These are phyloP conservation scores for Rosa chinensis DNA, from an alignment of 306 rosid species.

Conservation along the genomic window DNA sequence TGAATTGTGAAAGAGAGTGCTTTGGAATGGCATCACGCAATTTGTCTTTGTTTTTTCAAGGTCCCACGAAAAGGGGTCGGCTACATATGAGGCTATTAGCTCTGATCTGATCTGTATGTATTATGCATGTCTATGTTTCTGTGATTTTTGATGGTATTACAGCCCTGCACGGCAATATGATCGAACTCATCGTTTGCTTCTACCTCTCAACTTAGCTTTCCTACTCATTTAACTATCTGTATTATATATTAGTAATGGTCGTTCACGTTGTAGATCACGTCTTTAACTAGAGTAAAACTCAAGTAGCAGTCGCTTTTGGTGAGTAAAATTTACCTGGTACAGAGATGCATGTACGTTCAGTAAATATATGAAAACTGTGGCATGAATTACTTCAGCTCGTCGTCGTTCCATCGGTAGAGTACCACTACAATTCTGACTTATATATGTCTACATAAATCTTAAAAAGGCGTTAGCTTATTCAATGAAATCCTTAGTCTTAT, in stretches of 20 bases:
- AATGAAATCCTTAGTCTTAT: no score
- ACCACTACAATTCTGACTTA: neutral
- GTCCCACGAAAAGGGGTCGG: constrained; percentile 51
- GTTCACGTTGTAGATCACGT: constrained; percentile 24
- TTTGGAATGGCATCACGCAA: constrained; percentile 63
- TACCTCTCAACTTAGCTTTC: constrained; percentile 38
- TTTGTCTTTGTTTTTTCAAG: constrained; percentile 47
- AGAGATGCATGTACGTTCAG: neutral
- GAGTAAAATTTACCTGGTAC: neutral
- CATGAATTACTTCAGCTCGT: no score
- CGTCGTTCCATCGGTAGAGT: no score
- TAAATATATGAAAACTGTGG: neutral
- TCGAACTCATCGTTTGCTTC: constrained; percentile 49
- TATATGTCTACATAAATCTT: no score
- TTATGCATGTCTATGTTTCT: neutral
- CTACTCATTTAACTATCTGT: constrained; percentile 11
- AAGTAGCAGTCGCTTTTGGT: neutral
- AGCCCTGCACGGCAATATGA: constrained; percentile 48
- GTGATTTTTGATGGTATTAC: constrained; percentile 7
- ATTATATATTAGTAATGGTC: constrained; percentile 23
- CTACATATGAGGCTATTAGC: neutral
- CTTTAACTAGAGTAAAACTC: neutral
- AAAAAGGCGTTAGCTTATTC: no score
- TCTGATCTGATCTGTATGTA: neutral
- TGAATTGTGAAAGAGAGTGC: constrained; percentile 63